These are phyloP conservation scores for Naganishia kalamii DNA, from an alignment of 768 basidiomycete species.

Conservation along the genomic window DNA sequence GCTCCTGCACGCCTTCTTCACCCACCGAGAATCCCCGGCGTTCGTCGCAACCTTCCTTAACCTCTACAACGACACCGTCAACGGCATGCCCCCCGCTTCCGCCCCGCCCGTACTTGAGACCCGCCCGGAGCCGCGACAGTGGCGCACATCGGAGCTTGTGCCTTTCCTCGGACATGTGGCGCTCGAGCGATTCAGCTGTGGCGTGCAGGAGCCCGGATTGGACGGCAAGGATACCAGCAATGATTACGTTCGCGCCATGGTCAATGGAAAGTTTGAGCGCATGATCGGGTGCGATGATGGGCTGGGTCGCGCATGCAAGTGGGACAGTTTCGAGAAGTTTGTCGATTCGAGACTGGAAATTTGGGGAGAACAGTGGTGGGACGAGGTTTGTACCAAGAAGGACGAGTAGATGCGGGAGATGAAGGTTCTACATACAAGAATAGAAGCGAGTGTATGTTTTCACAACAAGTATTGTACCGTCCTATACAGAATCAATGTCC, in stretches of 20 bases:
- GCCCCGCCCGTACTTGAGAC: slow-evolving; percentile 35
- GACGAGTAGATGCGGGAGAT: slow-evolving; percentile 2
- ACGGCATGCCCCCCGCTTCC: slow-evolving; percentile 24
- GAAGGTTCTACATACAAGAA: not conserved
- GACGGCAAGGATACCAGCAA: slow-evolving; percentile 19
- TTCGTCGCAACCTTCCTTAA: slow-evolving; percentile 48
- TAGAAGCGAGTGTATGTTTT: not conserved
- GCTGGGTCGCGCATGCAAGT: slow-evolving; percentile 39
- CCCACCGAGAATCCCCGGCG: slow-evolving; percentile 49
- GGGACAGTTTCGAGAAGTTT: slow-evolving; percentile 38
- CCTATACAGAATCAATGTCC: no score
- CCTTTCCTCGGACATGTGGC: slow-evolving; percentile 50
- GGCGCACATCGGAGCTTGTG: slow-evolving; percentile 48
- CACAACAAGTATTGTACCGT: not conserved
- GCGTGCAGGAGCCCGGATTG: slow-evolving; percentile 2
- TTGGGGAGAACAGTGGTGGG: slow-evolving; percentile 19
- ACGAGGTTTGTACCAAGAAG: slow-evolving; percentile 18
- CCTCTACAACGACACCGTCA: slow-evolving; percentile 43
- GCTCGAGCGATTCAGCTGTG: slow-evolving; percentile 45
- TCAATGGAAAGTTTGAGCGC: slow-evolving; percentile 46
- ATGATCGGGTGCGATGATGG: slow-evolving; percentile 47
- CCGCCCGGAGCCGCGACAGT: slow-evolving; percentile 36
- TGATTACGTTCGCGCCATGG: slow-evolving; percentile 45
- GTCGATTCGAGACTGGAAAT: slow-evolving; percentile 29
- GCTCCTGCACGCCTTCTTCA: slow-evolving; percentile 47